Conservation (phyloP, 345 rosid genomes). For the Acer yangbiense region DNA sequence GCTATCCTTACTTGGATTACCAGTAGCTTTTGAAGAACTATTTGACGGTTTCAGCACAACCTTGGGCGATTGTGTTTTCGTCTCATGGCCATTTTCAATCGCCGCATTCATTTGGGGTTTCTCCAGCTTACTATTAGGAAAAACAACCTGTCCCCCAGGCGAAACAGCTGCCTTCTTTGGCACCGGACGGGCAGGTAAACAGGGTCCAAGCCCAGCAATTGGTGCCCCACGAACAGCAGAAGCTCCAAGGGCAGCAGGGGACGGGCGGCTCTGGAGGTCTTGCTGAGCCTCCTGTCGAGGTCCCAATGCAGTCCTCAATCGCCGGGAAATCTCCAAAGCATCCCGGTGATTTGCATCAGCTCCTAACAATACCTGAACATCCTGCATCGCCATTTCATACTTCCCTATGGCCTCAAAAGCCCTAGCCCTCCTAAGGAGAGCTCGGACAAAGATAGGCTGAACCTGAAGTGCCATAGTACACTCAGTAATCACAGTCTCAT, state of each 20-base stretch:
- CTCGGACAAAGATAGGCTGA: conserved; percentile 78
- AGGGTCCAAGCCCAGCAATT: conserved; percentile 82
- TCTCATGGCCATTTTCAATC: conserved; percentile 58
- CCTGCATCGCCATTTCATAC: conserved; percentile 82
- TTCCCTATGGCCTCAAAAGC: conserved; percentile 83
- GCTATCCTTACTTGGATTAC: conserved; percentile 28
- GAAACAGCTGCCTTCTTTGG: conserved; percentile 61
- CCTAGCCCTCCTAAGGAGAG: conserved; percentile 86
- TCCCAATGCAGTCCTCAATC: conserved; percentile 69
- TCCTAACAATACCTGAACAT: conserved; percentile 69
- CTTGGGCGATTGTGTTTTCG: conserved; percentile 53
- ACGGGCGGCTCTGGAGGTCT: conserved; percentile 87
- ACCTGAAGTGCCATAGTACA: conserved; percentile 83
- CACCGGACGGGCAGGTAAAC: conserved; percentile 77
- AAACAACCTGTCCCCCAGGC: conserved; percentile 39
- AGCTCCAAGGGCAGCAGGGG: conserved; percentile 99
- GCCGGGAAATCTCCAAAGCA: conserved; percentile 66
- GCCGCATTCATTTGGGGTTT: conserved; percentile 38
- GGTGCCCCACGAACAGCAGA: conserved; percentile 97
- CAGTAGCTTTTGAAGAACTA: conserved; percentile 49
- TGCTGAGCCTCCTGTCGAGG: conserved; percentile 79
- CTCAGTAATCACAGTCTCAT: conserved; percentile 80
- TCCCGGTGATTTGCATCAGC: conserved; percentile 76
- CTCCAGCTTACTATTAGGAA: conserved; percentile 48
- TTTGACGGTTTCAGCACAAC: conserved; percentile 56